phyloP scores from a whole-genome alignment of 345 rosid genomes.

The Citrus glauca region DNA sequence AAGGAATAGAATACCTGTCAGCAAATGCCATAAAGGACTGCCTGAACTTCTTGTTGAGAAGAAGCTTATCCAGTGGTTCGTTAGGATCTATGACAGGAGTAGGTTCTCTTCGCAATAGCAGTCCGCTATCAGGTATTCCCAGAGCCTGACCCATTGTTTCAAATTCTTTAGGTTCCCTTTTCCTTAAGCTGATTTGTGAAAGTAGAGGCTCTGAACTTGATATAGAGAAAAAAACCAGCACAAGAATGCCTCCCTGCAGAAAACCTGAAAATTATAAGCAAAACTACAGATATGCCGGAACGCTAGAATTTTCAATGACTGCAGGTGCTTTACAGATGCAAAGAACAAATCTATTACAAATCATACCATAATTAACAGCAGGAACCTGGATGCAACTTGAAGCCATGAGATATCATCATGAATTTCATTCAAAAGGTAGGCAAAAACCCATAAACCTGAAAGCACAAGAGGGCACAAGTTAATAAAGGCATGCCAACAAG shows the following conservation, averaged over 20 bases:
- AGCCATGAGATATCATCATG: constrained; percentile 58
- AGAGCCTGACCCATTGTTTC: constrained; percentile 83
- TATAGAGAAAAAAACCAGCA: constrained; percentile 68
- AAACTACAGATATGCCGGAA: constrained; percentile 7
- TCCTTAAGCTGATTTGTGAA: constrained; percentile 80
- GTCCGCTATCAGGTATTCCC: constrained; percentile 85
- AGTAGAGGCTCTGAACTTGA: constrained; percentile 85
- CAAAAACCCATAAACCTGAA: constrained; percentile 64
- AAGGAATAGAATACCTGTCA: constrained; percentile 53
- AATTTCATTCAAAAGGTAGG: constrained; percentile 69
- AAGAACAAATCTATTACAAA: constrained; percentile 12
- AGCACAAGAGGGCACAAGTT: constrained; percentile 13
- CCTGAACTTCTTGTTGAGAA: constrained; percentile 64
- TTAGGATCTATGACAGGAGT: constrained; percentile 44
- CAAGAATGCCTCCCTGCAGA: constrained; percentile 65
- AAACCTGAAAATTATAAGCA: constrained; percentile 31
- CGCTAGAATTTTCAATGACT: not conserved
- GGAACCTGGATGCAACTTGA: constrained; percentile 75
- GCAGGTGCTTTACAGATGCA: not conserved
- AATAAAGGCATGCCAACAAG: constrained; percentile 7
- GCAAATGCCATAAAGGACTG: constrained; percentile 89
- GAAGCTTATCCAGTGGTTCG: constrained; percentile 87
- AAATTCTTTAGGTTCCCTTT: constrained; percentile 53
- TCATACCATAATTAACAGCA: constrained; percentile 66
- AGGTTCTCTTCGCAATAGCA: constrained; percentile 50